These are phyloP conservation scores for Pichia cabralensis DNA, from an alignment of 805 yeast species.

Conservation along the genomic window DNA sequence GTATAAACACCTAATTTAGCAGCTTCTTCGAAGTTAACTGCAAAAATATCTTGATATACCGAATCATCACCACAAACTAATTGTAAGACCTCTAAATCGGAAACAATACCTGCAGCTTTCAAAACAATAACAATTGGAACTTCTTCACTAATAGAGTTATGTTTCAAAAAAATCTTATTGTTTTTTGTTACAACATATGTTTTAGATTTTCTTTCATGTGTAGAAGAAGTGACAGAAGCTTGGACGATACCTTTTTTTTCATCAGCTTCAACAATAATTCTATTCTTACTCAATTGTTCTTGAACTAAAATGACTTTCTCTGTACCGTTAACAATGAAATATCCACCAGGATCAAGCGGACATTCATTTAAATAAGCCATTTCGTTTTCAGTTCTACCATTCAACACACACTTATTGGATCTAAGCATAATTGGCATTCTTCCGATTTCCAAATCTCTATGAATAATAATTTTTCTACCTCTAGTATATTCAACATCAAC, in stretches of 20 bases:
- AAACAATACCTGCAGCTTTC: constrained; percentile 89
- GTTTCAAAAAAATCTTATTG: constrained; percentile 82
- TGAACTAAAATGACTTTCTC: constrained; percentile 95
- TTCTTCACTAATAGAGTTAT: constrained; percentile 91
- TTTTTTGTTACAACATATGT: constrained; percentile 92
- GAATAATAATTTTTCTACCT: constrained; percentile 85
- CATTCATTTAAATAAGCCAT: constrained; percentile 92
- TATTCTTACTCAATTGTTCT: constrained; percentile 92
- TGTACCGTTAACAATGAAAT: constrained; percentile 94
- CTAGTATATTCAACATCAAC: constrained; percentile 97
- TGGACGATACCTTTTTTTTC: constrained; percentile 90
- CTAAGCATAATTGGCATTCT: constrained; percentile 98
- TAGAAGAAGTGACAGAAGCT: constrained; percentile 95
- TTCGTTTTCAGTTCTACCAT: constrained; percentile 63
- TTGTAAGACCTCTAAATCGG: constrained; percentile 90
- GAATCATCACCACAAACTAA: constrained; percentile 87
- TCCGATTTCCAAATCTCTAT: constrained; percentile 87
- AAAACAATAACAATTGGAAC: constrained; percentile 87
- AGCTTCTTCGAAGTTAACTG: constrained; percentile 89
- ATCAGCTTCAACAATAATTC: constrained; percentile 97
- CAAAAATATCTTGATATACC: constrained; percentile 83
- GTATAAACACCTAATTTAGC: constrained; percentile 77
- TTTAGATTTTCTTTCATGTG: constrained; percentile 96
- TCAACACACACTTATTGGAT: constrained; percentile 81
- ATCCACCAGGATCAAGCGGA: constrained; percentile 98